phyloP scores from a whole-genome alignment of 805 yeast species.

The Yarrowia sp. region DNA sequence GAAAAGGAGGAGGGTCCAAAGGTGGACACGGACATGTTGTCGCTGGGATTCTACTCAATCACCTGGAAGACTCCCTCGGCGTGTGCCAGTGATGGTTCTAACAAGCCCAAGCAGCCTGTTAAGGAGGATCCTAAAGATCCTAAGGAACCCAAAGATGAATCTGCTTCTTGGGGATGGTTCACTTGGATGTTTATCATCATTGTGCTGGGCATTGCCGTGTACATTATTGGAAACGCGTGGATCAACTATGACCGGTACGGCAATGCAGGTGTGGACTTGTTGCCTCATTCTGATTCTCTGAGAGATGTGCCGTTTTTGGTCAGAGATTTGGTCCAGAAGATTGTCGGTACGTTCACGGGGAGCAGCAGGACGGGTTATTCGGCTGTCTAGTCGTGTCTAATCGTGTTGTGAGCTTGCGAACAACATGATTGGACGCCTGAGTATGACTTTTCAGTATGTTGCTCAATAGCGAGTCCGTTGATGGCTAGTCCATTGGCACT shows the following conservation, averaged over 20 bases:
- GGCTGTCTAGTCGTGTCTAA: no score
- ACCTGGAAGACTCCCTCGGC: conserved; percentile 7
- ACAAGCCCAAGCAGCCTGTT: conserved; percentile 11
- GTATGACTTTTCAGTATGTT: no score
- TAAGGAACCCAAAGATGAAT: conserved; percentile 37
- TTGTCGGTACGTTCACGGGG: conserved; percentile 65
- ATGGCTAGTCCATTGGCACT: background rate
- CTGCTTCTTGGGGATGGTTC: conserved; percentile 72
- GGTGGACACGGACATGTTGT: background rate
- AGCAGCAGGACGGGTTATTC: conserved; percentile 83
- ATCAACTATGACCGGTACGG: conserved; percentile 71
- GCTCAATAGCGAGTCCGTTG: background rate
- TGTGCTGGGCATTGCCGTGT: conserved; percentile 67
- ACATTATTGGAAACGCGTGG: conserved; percentile 74
- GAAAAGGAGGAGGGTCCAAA: conserved; percentile 11
- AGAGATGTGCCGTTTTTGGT: conserved; percentile 73
- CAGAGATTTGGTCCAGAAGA: conserved; percentile 67
- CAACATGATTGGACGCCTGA: background rate
- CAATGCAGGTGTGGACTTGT: conserved; percentile 54
- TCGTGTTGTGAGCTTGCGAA: no score
- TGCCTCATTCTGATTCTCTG: conserved; percentile 46
- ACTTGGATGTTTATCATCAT: conserved; percentile 78
- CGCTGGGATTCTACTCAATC: background rate
- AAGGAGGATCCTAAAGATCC: conserved; percentile 30
- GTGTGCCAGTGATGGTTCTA: background rate